Evolutionary conservation across 805 yeast genomes (phyloP), one percentile per base, ranked within the genome.

Genomic region (Dipodascus albidus): DNA sequence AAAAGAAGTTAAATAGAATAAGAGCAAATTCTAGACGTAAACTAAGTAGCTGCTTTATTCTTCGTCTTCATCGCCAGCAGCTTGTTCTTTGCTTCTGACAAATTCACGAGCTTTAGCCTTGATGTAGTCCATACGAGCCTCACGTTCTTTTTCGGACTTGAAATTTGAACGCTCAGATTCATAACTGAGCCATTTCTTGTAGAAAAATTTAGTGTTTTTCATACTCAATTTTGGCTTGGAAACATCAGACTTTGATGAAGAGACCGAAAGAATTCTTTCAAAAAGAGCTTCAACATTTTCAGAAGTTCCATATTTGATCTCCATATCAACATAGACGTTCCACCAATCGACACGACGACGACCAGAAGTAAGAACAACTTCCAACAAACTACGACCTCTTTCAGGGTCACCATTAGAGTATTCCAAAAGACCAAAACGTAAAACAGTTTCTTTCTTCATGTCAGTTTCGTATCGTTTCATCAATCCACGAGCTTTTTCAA

Each of bases 251-350:
- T 6, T 6, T 4, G 17, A 14, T 4, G 9, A 11, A 6, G 44
- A 38, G 3, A n/a, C 44, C 3, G 44, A 38, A 47, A 85, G 63
- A 2, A 85, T 87, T 67, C 98, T 80, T 67, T 90, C 96, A 61
- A 89, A 90, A 56, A 91, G 73, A 19, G 79, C 85, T 64, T 83
- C 91, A 38, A 82, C 85, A 67, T 80, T 83, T 59, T 72, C 71
- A 68, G 82, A 82, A 52, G 81, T 84, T 8, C 60, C 79, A 24
- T 69, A 65, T 69, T 87, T 89, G 62, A 87, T 82, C 68, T 91
- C 98, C 68, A 87, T 95, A 68, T 91, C 99, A 59, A 91, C 78
- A 69, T 89, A 91, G 44, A 91, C 95, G 64, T 86, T 90, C 98
- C 98, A 91, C 57, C 91, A 69, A 68, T 91, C 99, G 57, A 87